phyloP scores from a whole-genome alignment of 2,329 filamentous ascomycete genomes.

The Dothidotthia symphoricarpi region DNA sequence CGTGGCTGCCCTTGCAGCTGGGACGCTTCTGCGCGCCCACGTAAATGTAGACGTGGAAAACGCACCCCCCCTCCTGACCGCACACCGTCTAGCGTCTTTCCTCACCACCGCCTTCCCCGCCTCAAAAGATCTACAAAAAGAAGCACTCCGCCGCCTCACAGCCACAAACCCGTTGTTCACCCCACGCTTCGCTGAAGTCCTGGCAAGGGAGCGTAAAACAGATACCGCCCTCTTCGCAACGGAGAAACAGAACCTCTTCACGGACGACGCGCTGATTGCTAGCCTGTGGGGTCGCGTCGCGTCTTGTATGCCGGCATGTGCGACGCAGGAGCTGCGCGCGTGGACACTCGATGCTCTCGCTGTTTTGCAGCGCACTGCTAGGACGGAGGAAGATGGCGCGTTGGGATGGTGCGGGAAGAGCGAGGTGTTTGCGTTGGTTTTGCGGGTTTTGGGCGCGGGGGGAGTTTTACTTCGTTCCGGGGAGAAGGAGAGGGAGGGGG shows the following conservation, averaged over 20 bases:
- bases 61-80: conserved; percentile 52
- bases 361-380: conserved; percentile 41
- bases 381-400: conserved; percentile 57
- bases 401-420: conserved; percentile 71
- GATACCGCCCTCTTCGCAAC: conserved; percentile 75
- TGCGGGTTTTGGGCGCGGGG: conserved; percentile 46
- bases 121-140: conserved; percentile 36
- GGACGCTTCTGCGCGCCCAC: conserved; percentile 45
- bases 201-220: conserved; percentile 41
- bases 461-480: no score
- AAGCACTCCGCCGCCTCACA: conserved; percentile 43
- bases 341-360: conserved; percentile 57
- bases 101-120: conserved; percentile 36
- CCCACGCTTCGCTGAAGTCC: conserved; percentile 10
- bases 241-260: conserved; percentile 93
- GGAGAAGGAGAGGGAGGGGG: conserved; percentile 13
- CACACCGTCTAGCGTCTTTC: conserved; percentile 39
- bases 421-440: conserved; percentile 61
- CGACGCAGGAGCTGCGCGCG: conserved; percentile 12
- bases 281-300: conserved; percentile 64
- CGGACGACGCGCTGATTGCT: conserved; percentile 76
- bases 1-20: conserved; percentile 55
- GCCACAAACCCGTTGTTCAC: conserved; percentile 17
- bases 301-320: conserved; percentile 16
- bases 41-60: conserved; percentile 21